These are phyloP conservation scores for Gloeophyllum trabeum DNA, from an alignment of 768 basidiomycete genomes.

Conservation along the genomic window DNA sequence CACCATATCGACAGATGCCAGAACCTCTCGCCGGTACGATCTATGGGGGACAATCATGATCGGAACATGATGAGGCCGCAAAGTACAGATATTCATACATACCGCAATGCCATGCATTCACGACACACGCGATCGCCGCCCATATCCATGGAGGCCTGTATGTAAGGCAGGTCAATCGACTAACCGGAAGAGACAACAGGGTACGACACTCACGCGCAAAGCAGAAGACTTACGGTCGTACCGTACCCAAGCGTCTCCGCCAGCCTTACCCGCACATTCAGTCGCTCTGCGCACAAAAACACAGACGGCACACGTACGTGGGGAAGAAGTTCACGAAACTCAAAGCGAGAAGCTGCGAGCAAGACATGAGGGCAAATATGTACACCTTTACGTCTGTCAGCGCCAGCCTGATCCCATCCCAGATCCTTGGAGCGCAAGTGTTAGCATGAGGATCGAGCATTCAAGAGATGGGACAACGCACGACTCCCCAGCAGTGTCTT, in stretches of 20 bases:
- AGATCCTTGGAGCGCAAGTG: not conserved
- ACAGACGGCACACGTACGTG: slow-evolving; percentile 20
- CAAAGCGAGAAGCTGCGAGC: slow-evolving; percentile 47
- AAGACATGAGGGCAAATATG: slow-evolving; percentile 62
- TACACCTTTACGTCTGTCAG: slow-evolving; percentile 76
- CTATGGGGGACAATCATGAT: not conserved
- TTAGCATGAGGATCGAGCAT: not conserved
- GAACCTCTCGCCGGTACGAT: slow-evolving; percentile 10
- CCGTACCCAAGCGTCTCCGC: slow-evolving; percentile 63
- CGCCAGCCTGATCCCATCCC: slow-evolving; percentile 42
- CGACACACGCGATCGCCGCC: slow-evolving; percentile 8
- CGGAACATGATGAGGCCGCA: not conserved
- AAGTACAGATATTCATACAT: not conserved
- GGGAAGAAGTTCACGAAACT: slow-evolving; percentile 79
- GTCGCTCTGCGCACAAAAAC: not conserved
- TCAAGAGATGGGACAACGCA: slow-evolving; percentile 13
- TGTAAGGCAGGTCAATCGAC: not conserved
- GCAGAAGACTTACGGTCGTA: slow-evolving; percentile 52
- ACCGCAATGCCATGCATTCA: slow-evolving; percentile 11
- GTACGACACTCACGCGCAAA: slow-evolving; percentile 45
- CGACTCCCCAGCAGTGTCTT: slow-evolving; percentile 26
- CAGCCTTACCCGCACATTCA: slow-evolving; percentile 16
- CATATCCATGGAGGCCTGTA: slow-evolving; percentile 11
- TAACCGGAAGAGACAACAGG: too few species aligned
- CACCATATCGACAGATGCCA: slow-evolving; percentile 7